Evolutionary conservation across 306 rosid genomes (phyloP).

Genomic region (Rosa rugosa): DNA sequence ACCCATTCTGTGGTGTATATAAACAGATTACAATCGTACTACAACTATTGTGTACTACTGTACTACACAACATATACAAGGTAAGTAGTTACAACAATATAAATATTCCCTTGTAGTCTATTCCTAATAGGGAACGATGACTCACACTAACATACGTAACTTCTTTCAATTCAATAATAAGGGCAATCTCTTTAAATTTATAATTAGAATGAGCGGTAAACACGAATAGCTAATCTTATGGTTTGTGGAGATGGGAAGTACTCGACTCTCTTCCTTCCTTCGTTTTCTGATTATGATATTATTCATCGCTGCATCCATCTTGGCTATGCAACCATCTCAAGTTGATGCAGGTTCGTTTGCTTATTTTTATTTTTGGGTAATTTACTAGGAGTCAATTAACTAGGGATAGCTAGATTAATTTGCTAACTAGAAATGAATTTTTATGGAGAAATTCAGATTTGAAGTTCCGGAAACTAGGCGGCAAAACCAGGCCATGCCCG

Average conservation of each 20-base stretch:
- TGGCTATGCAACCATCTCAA: slow-evolving; percentile 5
- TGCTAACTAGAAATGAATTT: neutral
- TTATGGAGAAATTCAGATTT: neutral
- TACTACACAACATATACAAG: no score
- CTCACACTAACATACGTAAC: no score
- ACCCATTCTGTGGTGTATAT: no score
- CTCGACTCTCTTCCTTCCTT: neutral
- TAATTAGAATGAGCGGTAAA: neutral
- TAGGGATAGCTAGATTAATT: neutral
- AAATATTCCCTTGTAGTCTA: no score
- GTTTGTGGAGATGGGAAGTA: neutral
- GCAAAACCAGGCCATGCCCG: neutral
- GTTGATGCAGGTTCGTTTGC: neutral
- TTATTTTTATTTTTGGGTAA: neutral
- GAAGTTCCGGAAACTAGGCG: neutral
- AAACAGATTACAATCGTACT: no score
- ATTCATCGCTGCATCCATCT: neutral
- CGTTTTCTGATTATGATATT: neutral
- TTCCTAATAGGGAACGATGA: no score
- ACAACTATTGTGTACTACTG: no score
- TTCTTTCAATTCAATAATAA: no score
- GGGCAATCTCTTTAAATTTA: neutral
- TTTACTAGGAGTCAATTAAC: neutral
- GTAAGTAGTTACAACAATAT: no score
- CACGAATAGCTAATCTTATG: neutral